Evolutionary conservation across 768 basidiomycete genomes (phyloP), one percentile per base, ranked within the genome.

Genomic region (Pluteus cervinus): DNA sequence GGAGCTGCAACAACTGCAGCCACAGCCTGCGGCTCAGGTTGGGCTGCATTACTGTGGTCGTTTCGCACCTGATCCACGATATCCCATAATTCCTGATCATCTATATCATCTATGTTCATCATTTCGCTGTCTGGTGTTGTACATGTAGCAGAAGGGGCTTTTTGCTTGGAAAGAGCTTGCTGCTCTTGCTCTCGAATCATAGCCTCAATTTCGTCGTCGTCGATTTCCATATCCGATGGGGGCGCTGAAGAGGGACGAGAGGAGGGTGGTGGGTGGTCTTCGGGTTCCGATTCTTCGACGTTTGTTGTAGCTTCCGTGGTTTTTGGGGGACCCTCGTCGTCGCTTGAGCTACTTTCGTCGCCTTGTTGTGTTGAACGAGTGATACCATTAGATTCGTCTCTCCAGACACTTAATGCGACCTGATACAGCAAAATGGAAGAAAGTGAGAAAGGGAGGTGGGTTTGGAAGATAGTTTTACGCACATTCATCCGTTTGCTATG

Each of bases 401-500:
- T 67, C 84, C 86, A 91, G 14, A 79, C 76, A n/a, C 80, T 75
- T 16, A 89, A 54, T 14, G 76, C 69, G 17, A 81, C 78, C 86
- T 87, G 29, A 20, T 26, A 36, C 33, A 33, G 43, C 17, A 47
- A 41, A 35, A 21, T 39, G 36, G 15, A 41, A 21, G 29, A 23
- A 28, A 7, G 10, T 4, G 7, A 25, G 28, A 30, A 15, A 6
- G n/a, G 11, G 22, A 31, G 34, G 14, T 4, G 10, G 29, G n/a
- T 16, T 14, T 23, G 41, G 30, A 26, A 11, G 12, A 29, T 17
- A 35, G 15, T 18, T 20, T 10, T 15, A 64, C 76, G 44, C 53
- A 96, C 94, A 61, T 84, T 73, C 81, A 97, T 86, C 10, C 86
- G 75, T 35, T 79, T 78, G 5, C 86, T 81, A 47, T 86, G 86